A percentile compares a stretch with the other conserved stretches of the same genome.
phyloP scores from a whole-genome alignment of 495 filamentous ascomycete genomes.

The Penicillium cataractarum region DNA sequence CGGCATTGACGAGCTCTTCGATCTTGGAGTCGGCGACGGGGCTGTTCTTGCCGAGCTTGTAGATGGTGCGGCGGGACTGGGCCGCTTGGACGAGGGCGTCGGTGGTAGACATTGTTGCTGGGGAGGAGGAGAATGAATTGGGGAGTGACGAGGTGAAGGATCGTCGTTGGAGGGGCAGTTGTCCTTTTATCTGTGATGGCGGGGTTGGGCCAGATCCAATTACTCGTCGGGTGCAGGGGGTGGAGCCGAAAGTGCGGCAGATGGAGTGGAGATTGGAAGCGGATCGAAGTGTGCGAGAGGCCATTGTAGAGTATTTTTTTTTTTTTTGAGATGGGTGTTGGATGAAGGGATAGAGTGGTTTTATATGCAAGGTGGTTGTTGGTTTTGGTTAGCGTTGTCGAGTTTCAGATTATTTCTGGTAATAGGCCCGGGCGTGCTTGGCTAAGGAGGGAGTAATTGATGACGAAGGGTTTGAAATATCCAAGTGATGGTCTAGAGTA shows the following conservation, averaged over 20 bases:
- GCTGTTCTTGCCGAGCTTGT: constrained; percentile 48
- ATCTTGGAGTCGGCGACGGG: constrained; percentile 53
- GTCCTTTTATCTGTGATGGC: constrained; percentile 3
- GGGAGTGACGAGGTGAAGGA: constrained; percentile 8
- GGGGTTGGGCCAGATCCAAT: constrained; percentile 14
- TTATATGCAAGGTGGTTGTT: not conserved
- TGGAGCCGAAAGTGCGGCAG: constrained; percentile 21
- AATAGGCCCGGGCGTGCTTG: not conserved
- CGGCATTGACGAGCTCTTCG: constrained; percentile 51
- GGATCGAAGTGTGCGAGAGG: constrained; percentile 20
- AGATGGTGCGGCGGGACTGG: constrained; percentile 52
- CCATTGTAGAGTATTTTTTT: constrained; percentile 19
- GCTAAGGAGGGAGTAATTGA: not conserved
- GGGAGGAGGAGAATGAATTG: constrained; percentile 7
- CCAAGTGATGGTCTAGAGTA: not conserved
- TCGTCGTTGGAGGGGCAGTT: constrained; percentile 55
- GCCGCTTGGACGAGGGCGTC: constrained; percentile 44
- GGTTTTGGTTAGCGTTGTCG: not conserved
- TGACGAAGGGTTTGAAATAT: not conserved
- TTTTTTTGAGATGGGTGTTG: not conserved
- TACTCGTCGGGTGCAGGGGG: constrained; percentile 3
- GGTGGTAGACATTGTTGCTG: constrained; percentile 32
- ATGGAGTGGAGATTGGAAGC: constrained; percentile 20
- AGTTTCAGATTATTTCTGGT: not conserved
- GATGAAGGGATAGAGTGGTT: not conserved